Base-by-base conservation (phyloP, 1,284 basidiomycete genomes). In the Volvariella volvacea region DNA sequence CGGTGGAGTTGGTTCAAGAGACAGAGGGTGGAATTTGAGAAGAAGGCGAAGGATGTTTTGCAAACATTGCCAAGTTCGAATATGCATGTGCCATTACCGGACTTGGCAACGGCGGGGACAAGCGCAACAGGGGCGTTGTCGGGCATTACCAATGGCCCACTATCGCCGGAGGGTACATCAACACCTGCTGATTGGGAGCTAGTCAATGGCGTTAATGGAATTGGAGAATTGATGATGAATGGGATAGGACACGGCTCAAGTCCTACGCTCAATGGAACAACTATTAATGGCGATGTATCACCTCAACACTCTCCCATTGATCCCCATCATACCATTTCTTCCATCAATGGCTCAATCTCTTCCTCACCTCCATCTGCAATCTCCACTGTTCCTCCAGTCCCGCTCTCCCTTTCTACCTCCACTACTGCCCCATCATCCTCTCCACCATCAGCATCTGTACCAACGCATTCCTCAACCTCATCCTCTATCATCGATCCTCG, bases 1-100 rank as follows among this genome's bases (percentile, higher is more conserved):
- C 76, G 93, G 12, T 98, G 94, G 94, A 80, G 86, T 0, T 97
- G 94, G 94, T 94, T 97, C 71, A 80, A 78, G 47, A 75, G 83
- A 43, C 83, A 92, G 58, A 69, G 83, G 17, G 60, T 66, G 43
- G 63, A 70, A 44, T 79, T 87, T 54, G 53, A 80, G 22, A 69
- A 75, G 42, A 71, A 68, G 4, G 83, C 83, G 1, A 65, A 66
- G 41, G 67, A 65, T 21, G 69, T 76, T 2, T 64, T 81, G 32
- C 75, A 80, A 39, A 63, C 66, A n/a, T 62, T 85, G 41, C 80
- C 84, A 0, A 57, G 68, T 2, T 76, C 78, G 8, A 58, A 74
- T 1, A 76, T 78, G 65, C 72, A 82, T 49, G 65, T 78, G 0
- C 67, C 74, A 3, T 66, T 81, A 31, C 80, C 83, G 3, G 75